A percentile compares a stretch with the other conserved stretches of the same genome.
Evolutionary conservation across 2,329 filamentous ascomycete genomes (phyloP).

Genomic region (Elsinoe necatrix): DNA sequence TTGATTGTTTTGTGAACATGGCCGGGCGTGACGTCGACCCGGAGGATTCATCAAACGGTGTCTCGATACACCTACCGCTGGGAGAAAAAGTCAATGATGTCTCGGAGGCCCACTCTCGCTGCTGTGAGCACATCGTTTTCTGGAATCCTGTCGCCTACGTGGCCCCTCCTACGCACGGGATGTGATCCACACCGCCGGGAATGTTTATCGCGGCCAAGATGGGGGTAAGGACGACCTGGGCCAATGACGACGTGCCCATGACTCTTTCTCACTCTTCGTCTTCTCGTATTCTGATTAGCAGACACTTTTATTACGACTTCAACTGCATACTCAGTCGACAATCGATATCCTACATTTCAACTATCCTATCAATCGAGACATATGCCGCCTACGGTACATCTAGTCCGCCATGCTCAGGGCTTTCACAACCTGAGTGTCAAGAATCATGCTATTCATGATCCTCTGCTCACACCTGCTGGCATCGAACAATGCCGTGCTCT

Average conservation of each 20-base stretch:
- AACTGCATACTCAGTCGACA: not conserved
- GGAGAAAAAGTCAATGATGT: not conserved
- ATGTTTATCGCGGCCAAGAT: not conserved
- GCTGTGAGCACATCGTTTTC: not conserved
- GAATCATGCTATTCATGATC: slow-evolving; percentile 69
- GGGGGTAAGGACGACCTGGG: slow-evolving; percentile 1
- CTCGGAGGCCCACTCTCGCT: not conserved
- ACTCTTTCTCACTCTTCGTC: not conserved
- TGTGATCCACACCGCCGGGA: not conserved
- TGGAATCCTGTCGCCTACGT: not conserved
- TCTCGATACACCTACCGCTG: not conserved
- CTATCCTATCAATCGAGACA: not conserved
- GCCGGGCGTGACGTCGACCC: not conserved
- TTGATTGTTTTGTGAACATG: not conserved
- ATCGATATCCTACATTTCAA: not conserved
- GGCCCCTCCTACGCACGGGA: not conserved
- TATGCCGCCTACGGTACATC: slow-evolving; percentile 47
- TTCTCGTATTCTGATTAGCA: not conserved
- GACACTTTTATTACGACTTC: not conserved
- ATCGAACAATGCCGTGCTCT: slow-evolving; percentile 64
- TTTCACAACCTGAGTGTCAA: slow-evolving; percentile 66
- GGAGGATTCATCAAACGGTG: not conserved
- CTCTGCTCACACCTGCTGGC: slow-evolving; percentile 67
- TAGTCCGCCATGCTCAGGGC: slow-evolving; percentile 65
- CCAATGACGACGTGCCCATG: slow-evolving; percentile 3